Evolutionary conservation across 1,284 basidiomycete species (phyloP).

Genomic region (Cryptococcus sp.): DNA sequence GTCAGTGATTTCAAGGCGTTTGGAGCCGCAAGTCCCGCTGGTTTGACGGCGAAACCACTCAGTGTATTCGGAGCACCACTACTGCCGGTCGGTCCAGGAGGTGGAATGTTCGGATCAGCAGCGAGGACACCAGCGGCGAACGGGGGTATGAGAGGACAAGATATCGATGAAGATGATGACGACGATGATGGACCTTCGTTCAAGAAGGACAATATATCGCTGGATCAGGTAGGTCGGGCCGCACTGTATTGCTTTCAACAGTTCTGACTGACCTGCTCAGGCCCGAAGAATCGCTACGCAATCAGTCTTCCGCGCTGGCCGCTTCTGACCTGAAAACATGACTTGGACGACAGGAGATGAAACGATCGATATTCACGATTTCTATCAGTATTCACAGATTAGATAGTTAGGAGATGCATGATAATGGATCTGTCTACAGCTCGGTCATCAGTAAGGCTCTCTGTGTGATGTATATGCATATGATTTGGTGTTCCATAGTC

Average conservation of each 20-base stretch:
- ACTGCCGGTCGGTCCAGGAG: slow-evolving; percentile 43
- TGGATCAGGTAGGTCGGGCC: slow-evolving; percentile 67
- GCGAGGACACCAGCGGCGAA: slow-evolving; percentile 32
- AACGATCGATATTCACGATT: too few species aligned
- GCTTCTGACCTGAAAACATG: slow-evolving; percentile 15
- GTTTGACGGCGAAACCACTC: slow-evolving; percentile 3
- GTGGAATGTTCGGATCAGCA: slow-evolving; percentile 45
- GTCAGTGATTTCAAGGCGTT: slow-evolving; percentile 85
- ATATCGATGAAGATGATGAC: slow-evolving; percentile 56
- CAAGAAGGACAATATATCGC: slow-evolving; percentile 71
- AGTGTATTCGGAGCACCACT: slow-evolving; percentile 49
- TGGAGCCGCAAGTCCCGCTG: slow-evolving; percentile 52
- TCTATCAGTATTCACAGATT: too few species aligned
- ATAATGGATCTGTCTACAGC: too few species aligned
- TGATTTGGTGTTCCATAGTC: too few species aligned
- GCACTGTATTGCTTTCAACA: too few species aligned
- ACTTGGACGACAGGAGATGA: background rate
- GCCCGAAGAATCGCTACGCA: slow-evolving; percentile 51
- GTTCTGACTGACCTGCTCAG: slow-evolving; percentile 15
- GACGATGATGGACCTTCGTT: slow-evolving; percentile 54
- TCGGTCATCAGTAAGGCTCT: too few species aligned
- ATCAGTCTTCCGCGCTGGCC: slow-evolving; percentile 49
- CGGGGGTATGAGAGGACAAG: slow-evolving; percentile 49
- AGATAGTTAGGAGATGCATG: too few species aligned
- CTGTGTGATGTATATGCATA: too few species aligned